Percentiles rank a stretch among this genome's conserved stretches.
Conservation (phyloP, 2,329 filamentous ascomycete species). For the Lojkania enalia region DNA sequence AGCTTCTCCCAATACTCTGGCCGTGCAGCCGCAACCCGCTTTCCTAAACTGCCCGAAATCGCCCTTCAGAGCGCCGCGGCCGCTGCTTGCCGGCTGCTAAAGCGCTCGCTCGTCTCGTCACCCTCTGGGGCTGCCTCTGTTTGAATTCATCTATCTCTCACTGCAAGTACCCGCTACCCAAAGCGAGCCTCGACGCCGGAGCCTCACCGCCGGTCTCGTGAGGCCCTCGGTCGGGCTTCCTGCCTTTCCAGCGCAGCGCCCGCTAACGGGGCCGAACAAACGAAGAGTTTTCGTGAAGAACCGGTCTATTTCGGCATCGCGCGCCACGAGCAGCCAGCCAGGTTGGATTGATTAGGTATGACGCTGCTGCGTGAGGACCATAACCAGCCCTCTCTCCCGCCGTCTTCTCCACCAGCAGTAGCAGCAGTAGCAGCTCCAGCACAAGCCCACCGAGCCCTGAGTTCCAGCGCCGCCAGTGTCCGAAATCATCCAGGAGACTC, state of each 20-base stretch:
- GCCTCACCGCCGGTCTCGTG: not conserved
- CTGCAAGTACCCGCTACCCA: too few relatives aligned
- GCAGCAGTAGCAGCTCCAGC: constrained; percentile 5
- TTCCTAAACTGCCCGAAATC: too few relatives aligned
- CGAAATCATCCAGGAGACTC: too few relatives aligned
- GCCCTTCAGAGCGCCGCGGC: too few relatives aligned
- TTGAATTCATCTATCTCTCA: too few relatives aligned
- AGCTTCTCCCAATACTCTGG: too few relatives aligned
- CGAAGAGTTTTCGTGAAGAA: constrained; percentile 39
- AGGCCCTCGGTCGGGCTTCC: constrained; percentile 27
- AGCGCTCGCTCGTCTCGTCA: too few relatives aligned
- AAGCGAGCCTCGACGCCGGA: constrained; percentile 1
- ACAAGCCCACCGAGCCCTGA: too few relatives aligned
- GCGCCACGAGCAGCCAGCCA: constrained; percentile 33
- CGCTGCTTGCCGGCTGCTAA: too few relatives aligned
- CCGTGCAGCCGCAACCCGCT: too few relatives aligned
- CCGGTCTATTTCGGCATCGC: constrained; percentile 38
- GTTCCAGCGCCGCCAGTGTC: too few relatives aligned
- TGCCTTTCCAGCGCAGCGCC: constrained; percentile 25
- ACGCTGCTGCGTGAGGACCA: constrained; percentile 11
- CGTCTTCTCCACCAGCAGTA: constrained; percentile 13
- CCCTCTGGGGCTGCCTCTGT: too few relatives aligned
- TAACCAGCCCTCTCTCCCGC: not conserved
- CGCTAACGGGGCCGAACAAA: constrained; percentile 34
- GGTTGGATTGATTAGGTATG: constrained; percentile 36